Evolutionary conservation across 2,329 filamentous ascomycete species (phyloP), one percentile per base, ranked within the genome.

Genomic region (Westerdykella sp.): DNA sequence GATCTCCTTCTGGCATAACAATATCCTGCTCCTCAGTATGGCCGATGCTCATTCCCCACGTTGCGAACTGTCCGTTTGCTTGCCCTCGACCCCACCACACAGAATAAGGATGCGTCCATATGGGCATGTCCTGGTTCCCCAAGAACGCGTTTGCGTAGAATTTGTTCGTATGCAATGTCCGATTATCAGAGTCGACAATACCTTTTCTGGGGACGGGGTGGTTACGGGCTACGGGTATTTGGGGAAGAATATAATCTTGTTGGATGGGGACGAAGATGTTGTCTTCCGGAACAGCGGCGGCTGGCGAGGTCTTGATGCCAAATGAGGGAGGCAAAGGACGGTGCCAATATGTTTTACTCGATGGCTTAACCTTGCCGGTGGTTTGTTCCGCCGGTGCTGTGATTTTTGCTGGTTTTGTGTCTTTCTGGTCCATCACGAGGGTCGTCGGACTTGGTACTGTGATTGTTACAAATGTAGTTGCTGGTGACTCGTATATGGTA

Each of bases 41-140:
- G 7, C 84, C 83, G 39, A 94, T 76, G 6, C 80, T 72, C 67
- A 96, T 74, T n/a, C 91, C 90, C 77, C 80, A 93, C 6, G 67
- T 60, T 34, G 48, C 46, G 34, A 56, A 43, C 80, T 87, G 40
- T 78, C 71, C 76, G 65, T 53, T 67, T 71, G 62, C 78, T 73
- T 44, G 12, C 0, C 60, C 59, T 25, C 56, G 64, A 64, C 68
- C 69, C 71, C 72, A 74, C 43, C 62, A 58, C 0, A 75, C 48
- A 1, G 63, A 67, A 47, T 74, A 75, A 3, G 72, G 90, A 58
- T 89, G 83, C 0, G 85, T 83, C 68, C 84, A 95, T 0, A 82
- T 75, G 0, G 83, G 77, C 6, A 77, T 76, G 4, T 73, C 78
- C 63, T 95, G 88, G 35, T 75, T 75, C 4, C 81, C 84, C 0